phyloP scores from a whole-genome alignment of 2,329 filamentous ascomycete genomes.

The Aphanocladium album region DNA sequence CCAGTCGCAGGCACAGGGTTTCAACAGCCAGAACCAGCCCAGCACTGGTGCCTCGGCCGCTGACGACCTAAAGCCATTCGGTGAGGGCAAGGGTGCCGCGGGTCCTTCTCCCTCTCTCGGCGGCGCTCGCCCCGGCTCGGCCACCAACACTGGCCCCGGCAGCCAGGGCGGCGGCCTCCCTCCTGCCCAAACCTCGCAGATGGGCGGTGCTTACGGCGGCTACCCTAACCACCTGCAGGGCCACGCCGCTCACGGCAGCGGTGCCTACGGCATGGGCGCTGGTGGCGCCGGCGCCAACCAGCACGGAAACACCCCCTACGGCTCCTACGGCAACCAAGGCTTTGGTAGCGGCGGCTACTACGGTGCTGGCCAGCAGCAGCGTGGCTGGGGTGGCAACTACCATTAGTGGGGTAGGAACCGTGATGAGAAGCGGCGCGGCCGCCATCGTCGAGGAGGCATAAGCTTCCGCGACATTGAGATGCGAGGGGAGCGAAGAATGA shows the following conservation, averaged over 20 bases:
- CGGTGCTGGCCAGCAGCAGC: constrained; percentile 34
- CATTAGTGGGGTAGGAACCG: constrained; percentile 37
- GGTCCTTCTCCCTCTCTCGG: constrained; percentile 54
- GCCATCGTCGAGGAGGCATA: neutral
- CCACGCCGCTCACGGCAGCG: constrained; percentile 49
- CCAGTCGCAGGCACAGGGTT: constrained; percentile 51
- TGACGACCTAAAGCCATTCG: constrained; percentile 57
- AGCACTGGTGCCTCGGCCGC: constrained; percentile 31
- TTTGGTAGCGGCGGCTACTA: constrained; percentile 45
- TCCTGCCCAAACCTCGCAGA: constrained; percentile 51
- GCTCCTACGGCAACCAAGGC: constrained; percentile 47
- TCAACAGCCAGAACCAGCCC: constrained; percentile 46
- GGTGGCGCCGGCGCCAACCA: constrained; percentile 47
- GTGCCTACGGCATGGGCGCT: constrained; percentile 50
- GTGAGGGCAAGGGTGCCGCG: constrained; percentile 48
- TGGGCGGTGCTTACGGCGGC: constrained; percentile 47
- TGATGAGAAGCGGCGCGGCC: constrained; percentile 16
- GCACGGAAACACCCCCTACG: constrained; percentile 49
- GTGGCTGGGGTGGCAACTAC: constrained; percentile 58
- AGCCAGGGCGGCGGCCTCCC: constrained; percentile 46
- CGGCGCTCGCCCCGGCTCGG: constrained; percentile 53
- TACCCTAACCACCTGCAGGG: constrained; percentile 52
- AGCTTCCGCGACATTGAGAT: constrained; percentile 3
- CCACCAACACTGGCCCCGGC: constrained; percentile 47
- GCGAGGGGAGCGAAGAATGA: constrained; percentile 2